Conservation (phyloP, 202 grass and related monocot species). For the Carex arenaria region DNA sequence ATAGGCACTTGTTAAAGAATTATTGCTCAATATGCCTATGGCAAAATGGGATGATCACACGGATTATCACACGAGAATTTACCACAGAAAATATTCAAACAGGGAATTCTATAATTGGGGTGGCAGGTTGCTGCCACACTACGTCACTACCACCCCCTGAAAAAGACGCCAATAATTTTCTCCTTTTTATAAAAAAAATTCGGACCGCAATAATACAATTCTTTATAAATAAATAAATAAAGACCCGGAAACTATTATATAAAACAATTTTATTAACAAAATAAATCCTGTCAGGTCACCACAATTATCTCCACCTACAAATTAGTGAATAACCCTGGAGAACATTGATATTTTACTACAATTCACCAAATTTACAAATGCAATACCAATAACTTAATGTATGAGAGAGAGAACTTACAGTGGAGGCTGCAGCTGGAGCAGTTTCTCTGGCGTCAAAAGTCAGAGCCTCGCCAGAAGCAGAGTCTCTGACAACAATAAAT, state of each 20-base stretch:
- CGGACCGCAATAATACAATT: not conserved
- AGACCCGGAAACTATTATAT: not conserved
- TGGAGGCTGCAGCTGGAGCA: conserved; percentile 59
- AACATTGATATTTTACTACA: not conserved
- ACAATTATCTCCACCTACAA: not conserved
- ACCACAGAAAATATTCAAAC: not conserved
- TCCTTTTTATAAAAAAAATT: not conserved
- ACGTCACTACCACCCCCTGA: not conserved
- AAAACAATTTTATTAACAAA: not conserved
- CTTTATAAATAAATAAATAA: not conserved
- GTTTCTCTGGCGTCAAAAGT: conserved; percentile 84
- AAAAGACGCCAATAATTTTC: not conserved
- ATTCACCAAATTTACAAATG: not conserved
- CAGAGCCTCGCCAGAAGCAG: conserved; percentile 39
- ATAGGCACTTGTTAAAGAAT: too few relatives aligned
- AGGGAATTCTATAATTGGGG: not conserved
- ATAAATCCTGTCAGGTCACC: not conserved
- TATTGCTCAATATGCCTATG: not conserved
- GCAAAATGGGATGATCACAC: not conserved
- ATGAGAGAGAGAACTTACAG: conserved; percentile 23
- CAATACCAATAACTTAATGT: not conserved
- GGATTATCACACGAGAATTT: not conserved
- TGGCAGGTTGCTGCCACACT: not conserved
- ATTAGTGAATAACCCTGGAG: too few relatives aligned
- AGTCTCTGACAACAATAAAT: conserved; percentile 66